Conservation (phyloP, 2,329 filamentous ascomycete species). For the Fusarium fujikuroi region DNA sequence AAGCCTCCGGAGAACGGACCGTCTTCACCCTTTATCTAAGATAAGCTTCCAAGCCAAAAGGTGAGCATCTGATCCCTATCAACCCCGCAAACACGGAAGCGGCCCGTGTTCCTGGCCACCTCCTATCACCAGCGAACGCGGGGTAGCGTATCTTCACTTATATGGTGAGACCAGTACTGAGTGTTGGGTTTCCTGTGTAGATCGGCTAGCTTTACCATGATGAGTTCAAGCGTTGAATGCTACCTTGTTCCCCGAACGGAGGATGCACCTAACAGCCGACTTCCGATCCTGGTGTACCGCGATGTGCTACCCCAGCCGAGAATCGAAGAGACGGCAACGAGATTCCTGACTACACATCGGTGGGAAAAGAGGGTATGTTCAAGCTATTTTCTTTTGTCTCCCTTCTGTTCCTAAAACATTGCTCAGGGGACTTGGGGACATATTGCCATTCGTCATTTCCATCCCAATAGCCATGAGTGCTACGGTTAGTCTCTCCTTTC, state of each 20-base stretch:
- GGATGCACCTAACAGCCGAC: neutral
- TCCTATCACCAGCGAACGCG: neutral
- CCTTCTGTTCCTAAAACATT: too few relatives aligned
- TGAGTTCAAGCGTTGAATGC: neutral
- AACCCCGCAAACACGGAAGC: slow-evolving; percentile 1
- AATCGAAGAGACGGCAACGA: neutral
- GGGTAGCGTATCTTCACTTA: neutral
- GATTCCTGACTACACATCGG: neutral
- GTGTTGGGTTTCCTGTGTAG: rapidly evolving
- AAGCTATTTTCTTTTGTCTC: too few relatives aligned
- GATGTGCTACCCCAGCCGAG: neutral
- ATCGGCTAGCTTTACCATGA: neutral
- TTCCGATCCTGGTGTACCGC: neutral
- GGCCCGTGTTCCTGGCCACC: neutral
- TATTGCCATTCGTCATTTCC: neutral
- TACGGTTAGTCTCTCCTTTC: neutral
- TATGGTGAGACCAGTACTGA: neutral
- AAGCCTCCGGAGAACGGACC: neutral
- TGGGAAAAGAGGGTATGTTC: neutral
- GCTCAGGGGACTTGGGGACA: neutral
- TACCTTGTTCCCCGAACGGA: neutral
- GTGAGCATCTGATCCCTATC: neutral
- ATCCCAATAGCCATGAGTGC: neutral
- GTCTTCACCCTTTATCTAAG: neutral
- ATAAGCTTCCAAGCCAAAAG: neutral